A percentile compares a stretch with the other conserved stretches of the same genome.
These are phyloP conservation scores for Eimeria sp. DNA, from an alignment of 169 alveolate species.

Conservation along the genomic window DNA sequence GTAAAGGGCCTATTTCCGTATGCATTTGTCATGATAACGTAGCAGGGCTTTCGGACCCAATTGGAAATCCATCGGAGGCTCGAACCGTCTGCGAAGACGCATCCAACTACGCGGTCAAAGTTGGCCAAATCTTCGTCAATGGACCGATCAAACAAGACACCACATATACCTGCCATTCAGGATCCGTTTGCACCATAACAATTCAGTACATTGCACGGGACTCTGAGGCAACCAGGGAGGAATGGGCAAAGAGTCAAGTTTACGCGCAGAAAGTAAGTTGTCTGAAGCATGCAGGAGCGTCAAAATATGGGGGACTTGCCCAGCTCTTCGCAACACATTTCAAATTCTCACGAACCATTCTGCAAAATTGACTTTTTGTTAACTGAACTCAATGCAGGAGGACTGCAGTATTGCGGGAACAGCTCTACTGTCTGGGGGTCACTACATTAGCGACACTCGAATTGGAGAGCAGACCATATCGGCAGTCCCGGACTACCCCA, in stretches of 20 bases:
- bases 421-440: constrained; percentile 18
- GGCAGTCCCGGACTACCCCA: constrained; percentile 19
- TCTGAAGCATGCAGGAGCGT: not conserved
- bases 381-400: constrained; percentile 17
- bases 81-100: not conserved
- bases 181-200: constrained; percentile 18
- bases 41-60: constrained; percentile 31
- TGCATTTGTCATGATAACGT: constrained; percentile 61
- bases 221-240: constrained; percentile 21
- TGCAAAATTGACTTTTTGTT: not conserved
- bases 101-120: constrained; percentile 29
- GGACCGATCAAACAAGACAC: constrained; percentile 9
- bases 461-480: constrained; percentile 9
- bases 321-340: not conserved
- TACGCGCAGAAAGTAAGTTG: constrained; percentile 32
- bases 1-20: constrained; percentile 29
- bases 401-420: constrained; percentile 31
- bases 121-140: constrained; percentile 62
- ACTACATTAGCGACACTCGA: constrained; percentile 42
- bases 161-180: constrained; percentile 22
- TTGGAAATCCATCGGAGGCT: not conserved
- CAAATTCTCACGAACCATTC: not conserved
- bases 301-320: not conserved
- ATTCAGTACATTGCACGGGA: constrained; percentile 25
- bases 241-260: constrained; percentile 43